phyloP scores from a whole-genome alignment of 2,329 filamentous ascomycete species.

The Colletotrichum theobromicola region DNA sequence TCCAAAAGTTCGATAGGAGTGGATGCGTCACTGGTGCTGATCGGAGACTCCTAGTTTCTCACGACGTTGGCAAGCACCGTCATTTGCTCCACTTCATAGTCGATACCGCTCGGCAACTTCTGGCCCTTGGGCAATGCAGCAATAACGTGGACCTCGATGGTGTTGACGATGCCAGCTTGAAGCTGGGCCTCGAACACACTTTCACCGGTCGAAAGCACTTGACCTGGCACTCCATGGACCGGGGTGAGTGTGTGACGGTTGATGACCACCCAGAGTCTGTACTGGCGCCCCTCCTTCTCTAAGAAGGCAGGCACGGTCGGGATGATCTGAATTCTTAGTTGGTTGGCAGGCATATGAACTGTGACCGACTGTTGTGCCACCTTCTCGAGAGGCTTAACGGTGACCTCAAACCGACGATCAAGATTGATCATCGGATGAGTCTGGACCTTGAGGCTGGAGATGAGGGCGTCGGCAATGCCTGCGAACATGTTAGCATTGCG shows the following conservation, averaged over 20 bases:
- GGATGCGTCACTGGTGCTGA: neutral
- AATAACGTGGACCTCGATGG: constrained; percentile 79
- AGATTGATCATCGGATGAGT: constrained; percentile 72
- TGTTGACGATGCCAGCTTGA: constrained; percentile 71
- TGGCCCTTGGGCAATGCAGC: constrained; percentile 69
- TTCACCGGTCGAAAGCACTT: constrained; percentile 58
- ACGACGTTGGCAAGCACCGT: constrained; percentile 77
- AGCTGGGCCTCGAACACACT: constrained; percentile 80
- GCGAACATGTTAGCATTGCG: constrained; percentile 25
- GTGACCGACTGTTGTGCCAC: constrained; percentile 76
- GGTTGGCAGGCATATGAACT: constrained; percentile 69
- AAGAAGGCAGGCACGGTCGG: constrained; percentile 68
- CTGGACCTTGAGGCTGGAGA: constrained; percentile 68
- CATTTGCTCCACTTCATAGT: constrained; percentile 79
- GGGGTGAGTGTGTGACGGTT: constrained; percentile 68
- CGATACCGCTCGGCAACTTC: constrained; percentile 61
- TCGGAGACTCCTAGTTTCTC: constrained; percentile 40
- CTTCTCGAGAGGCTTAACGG: constrained; percentile 68
- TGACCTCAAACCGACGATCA: constrained; percentile 65
- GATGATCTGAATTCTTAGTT: constrained; percentile 74
- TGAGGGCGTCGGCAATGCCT: constrained; percentile 66
- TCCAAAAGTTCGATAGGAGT: neutral
- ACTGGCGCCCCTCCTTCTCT: constrained; percentile 67
- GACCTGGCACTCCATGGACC: constrained; percentile 56
- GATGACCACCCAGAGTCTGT: constrained; percentile 76